These are phyloP conservation scores for Trichoderma sp. DNA, from an alignment of 2,329 filamentous ascomycete genomes.

Conservation along the genomic window DNA sequence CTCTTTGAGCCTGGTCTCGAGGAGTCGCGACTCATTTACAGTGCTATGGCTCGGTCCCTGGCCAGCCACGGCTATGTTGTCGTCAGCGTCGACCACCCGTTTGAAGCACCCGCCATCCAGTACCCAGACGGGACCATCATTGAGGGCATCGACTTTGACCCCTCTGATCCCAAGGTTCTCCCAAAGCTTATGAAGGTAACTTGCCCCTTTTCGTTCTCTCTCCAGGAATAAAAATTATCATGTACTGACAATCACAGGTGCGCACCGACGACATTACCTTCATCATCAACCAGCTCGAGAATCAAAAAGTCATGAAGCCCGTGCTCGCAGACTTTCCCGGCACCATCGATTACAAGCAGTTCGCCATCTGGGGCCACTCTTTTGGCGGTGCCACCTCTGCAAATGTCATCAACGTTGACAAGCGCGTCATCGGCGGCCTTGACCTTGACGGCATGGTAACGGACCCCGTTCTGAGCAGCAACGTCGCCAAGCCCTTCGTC, in stretches of 20 bases:
- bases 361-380: conserved; percentile 41
- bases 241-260: conserved; percentile 25
- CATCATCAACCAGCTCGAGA: conserved; percentile 36
- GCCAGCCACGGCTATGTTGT: conserved; percentile 47
- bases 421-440: conserved; percentile 37
- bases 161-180: conserved; percentile 21
- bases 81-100: conserved; percentile 49
- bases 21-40: conserved; percentile 43
- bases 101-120: conserved; percentile 45
- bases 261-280: conserved; percentile 39
- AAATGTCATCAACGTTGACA: conserved; percentile 32
- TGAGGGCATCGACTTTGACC: conserved; percentile 24
- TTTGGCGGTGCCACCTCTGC: conserved; percentile 40
- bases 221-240: not conserved
- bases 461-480: conserved; percentile 31
- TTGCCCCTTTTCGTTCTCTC: no score
- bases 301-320: conserved; percentile 21
- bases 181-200: conserved; percentile 25
- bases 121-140: conserved; percentile 44
- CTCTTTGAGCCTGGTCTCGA: conserved; percentile 47
- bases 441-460: conserved; percentile 42
- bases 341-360: conserved; percentile 28
- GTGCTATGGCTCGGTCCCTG: conserved; percentile 43
- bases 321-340: conserved; percentile 27
- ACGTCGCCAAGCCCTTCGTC: conserved; percentile 32